phyloP scores from a whole-genome alignment of 352 stramenopile genomes.

The Globisporangium perplexum region DNA sequence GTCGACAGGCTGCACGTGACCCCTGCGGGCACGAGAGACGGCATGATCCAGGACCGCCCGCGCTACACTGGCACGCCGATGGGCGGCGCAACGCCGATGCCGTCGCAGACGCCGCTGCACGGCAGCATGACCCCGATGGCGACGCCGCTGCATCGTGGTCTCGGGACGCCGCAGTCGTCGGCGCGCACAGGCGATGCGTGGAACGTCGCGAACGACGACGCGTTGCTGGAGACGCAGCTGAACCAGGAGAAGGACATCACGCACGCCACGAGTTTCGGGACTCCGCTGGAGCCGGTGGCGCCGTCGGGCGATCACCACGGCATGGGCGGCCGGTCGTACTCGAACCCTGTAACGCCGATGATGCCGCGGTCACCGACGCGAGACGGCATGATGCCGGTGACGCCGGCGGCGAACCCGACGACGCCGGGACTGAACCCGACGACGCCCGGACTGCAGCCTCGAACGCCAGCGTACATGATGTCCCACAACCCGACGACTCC shows the following conservation, averaged over 20 bases:
- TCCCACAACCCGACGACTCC: conserved; percentile 75
- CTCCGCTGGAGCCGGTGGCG: conserved; percentile 69
- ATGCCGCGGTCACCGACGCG: conserved; percentile 57
- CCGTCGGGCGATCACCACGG: conserved; percentile 44
- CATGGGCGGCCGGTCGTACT: conserved; percentile 43
- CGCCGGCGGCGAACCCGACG: conserved; percentile 59
- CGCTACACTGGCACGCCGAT: conserved; percentile 73
- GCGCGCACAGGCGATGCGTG: conserved; percentile 61
- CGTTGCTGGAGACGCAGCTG: conserved; percentile 79
- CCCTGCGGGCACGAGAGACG: conserved; percentile 72
- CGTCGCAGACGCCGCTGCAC: conserved; percentile 80
- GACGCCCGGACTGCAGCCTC: conserved; percentile 69
- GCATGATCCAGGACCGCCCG: conserved; percentile 66
- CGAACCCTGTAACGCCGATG: conserved; percentile 44
- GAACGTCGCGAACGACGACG: conserved; percentile 86
- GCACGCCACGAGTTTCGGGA: conserved; percentile 82
- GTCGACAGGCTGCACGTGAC: conserved; percentile 77
- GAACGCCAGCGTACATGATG: conserved; percentile 75
- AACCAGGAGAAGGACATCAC: conserved; percentile 89
- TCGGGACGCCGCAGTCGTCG: conserved; percentile 68
- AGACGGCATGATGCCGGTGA: conserved; percentile 63
- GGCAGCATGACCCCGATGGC: conserved; percentile 86
- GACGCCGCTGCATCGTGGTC: conserved; percentile 76
- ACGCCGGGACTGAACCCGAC: conserved; percentile 81
- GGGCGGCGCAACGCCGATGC: conserved; percentile 70